phyloP scores from a whole-genome alignment of 1,284 basidiomycete species.

The Caloboletus inedulis region DNA sequence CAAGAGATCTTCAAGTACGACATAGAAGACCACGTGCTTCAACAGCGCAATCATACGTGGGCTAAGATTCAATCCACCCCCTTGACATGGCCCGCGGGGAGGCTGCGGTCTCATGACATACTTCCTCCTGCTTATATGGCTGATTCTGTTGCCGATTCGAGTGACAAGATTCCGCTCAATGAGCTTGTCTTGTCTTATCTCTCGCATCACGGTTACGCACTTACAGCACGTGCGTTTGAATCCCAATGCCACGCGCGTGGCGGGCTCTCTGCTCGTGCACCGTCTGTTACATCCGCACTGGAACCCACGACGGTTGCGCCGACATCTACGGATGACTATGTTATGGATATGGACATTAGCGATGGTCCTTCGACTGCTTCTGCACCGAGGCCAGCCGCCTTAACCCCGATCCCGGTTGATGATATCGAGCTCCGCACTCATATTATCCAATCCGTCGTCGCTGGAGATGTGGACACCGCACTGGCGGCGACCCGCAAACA shows the following conservation, averaged over 20 bases:
- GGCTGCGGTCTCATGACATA: slow-evolving; percentile 11
- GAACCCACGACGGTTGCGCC: slow-evolving; percentile 8
- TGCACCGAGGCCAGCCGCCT: slow-evolving; percentile 2
- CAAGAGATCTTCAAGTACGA: slow-evolving; percentile 83
- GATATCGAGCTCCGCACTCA: slow-evolving; percentile 64
- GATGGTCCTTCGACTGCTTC: slow-evolving; percentile 15
- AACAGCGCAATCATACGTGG: slow-evolving; percentile 63
- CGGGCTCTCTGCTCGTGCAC: slow-evolving; percentile 18
- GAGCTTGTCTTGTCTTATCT: slow-evolving; percentile 78
- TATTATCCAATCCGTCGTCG: slow-evolving; percentile 63
- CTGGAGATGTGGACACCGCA: slow-evolving; percentile 73
- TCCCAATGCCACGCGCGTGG: slow-evolving; percentile 39
- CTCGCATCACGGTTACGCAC: slow-evolving; percentile 74
- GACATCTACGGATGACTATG: slow-evolving; percentile 39
- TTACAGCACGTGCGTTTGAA: slow-evolving; percentile 65
- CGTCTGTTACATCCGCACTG: neutral
- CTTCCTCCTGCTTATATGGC: slow-evolving; percentile 1
- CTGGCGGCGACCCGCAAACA: slow-evolving; percentile 50
- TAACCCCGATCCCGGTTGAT: slow-evolving; percentile 29
- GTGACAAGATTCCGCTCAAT: slow-evolving; percentile 46
- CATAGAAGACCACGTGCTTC: slow-evolving; percentile 77
- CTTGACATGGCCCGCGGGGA: slow-evolving; percentile 34
- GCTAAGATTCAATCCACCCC: slow-evolving; percentile 55
- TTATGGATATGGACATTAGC: slow-evolving; percentile 43
- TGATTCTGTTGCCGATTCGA: slow-evolving; percentile 17